Evolutionary conservation across 2,329 filamentous ascomycete species (phyloP).

Genomic region (Trichoderma sp.): DNA sequence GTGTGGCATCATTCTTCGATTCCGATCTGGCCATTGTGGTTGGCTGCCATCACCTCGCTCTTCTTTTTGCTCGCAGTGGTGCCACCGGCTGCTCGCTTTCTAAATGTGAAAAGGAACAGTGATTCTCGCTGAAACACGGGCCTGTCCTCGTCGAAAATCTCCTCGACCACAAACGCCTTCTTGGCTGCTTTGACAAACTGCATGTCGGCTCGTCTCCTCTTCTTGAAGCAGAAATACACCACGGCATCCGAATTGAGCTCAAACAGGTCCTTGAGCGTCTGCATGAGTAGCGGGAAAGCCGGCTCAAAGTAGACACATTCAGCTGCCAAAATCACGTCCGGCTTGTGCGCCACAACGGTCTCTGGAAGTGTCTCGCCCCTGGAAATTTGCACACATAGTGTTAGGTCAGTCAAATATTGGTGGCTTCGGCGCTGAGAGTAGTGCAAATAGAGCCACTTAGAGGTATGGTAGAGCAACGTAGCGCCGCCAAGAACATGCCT

Average conservation of each 20-base stretch:
- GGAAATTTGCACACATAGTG: constrained; percentile 17
- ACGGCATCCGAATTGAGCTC: constrained; percentile 68
- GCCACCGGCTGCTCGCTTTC: constrained; percentile 41
- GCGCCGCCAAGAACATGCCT: background rate
- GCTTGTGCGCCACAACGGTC: constrained; percentile 59
- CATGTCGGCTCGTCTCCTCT: constrained; percentile 78
- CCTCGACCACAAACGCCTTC: constrained; percentile 66
- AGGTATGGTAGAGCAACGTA: constrained; percentile 2
- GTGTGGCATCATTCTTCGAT: constrained; percentile 21
- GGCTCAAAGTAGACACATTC: constrained; percentile 98
- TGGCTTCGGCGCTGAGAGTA: background rate
- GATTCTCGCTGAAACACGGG: constrained; percentile 60
- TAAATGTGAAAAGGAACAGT: constrained; percentile 65
- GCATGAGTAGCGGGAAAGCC: constrained; percentile 83
- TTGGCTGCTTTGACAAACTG: constrained; percentile 73
- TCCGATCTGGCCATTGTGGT: constrained; percentile 9
- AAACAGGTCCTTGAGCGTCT: constrained; percentile 76
- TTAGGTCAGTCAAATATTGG: constrained; percentile 18
- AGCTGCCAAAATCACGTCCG: constrained; percentile 86
- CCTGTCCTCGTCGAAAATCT: constrained; percentile 65
- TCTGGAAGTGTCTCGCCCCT: constrained; percentile 65
- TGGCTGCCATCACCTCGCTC: constrained; percentile 26
- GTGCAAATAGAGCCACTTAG: background rate
- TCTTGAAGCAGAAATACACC: constrained; percentile 91
- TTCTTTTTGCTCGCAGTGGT: constrained; percentile 27